phyloP scores from a whole-genome alignment of 2,329 filamentous ascomycete species.

The Fusarium sp. region DNA sequence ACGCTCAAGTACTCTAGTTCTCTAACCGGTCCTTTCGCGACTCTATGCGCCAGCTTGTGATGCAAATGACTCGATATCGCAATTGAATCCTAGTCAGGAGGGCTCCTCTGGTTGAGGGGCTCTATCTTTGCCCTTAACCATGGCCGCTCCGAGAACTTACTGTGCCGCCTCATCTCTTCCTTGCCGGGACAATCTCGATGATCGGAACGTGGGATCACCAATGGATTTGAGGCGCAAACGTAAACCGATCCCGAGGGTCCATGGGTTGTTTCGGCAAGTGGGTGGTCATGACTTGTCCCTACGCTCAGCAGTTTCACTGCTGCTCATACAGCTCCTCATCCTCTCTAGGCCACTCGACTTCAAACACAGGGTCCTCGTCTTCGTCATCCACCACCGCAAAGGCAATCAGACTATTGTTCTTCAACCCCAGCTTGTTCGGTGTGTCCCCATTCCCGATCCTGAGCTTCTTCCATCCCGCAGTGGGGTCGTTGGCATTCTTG shows the following conservation, averaged over 20 bases:
- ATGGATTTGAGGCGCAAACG: not conserved
- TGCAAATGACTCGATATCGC: not conserved
- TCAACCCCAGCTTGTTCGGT: conserved; percentile 56
- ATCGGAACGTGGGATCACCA: not conserved
- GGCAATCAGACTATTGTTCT: conserved; percentile 61
- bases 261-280: not conserved
- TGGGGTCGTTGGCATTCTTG: conserved; percentile 57
- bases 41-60: not conserved
- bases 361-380: conserved; percentile 55
- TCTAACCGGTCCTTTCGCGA: not conserved
- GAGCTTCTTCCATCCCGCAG: conserved; percentile 63
- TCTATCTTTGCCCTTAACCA: not conserved
- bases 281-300: not conserved
- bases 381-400: conserved; percentile 59
- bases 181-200: not conserved
- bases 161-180: not conserved
- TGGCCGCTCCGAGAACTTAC: not conserved
- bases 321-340: conserved; percentile 52
- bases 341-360: conserved; percentile 60
- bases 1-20: not conserved
- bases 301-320: not conserved
- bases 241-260: not conserved
- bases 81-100: not conserved
- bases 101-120: too few relatives aligned
- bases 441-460: conserved; percentile 52